Base-by-base conservation (phyloP, 352 stramenopile species). In the Globisporangium uncinulatum region DNA sequence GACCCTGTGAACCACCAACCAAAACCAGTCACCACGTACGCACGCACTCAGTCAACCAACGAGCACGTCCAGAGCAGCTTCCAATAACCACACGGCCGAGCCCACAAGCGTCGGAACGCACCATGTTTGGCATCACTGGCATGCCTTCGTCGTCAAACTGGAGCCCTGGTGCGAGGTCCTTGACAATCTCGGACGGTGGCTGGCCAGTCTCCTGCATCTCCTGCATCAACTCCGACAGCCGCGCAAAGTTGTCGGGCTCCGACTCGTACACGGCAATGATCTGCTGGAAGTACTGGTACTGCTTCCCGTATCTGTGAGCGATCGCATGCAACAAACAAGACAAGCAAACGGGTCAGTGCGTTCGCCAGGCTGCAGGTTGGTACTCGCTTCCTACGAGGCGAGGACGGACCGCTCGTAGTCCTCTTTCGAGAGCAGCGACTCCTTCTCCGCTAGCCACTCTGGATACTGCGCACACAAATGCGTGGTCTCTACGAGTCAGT, bases 261-360 rank as follows among this genome's bases (percentile, higher is more conserved):
- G 84, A 96, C 57, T 99, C 97, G 70, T 99, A 99, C 13, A 96
- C 76, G n/a, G 87, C 80, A 8, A 98, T 86, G 51, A 99, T 97
- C 58, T 89, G 74, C 76, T 99, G 96, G 71, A 99, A 99, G 65
- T 95, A 97, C 65, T 98, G 82, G 70, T 98, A 99, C 81, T 99
- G 95, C 63, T 95, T 95, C 58, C 92, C 94, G 61, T 98, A 98
- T 76, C 80, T 93, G 47, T 11, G 19, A 15, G 41, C 11, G 4
- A 15, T 32, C n/a, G 49, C 34, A 36, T 5, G 15, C 6, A 54
- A 17, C n/a, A 7, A 29, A 24, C 17, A 29, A 10, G 21, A 50
- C 1, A 29, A 21, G 14, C 41, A 46, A 46, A 39, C 5, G 7
- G 2, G 34, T 39, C 34, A 39, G 34, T 8, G 10, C 34, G 34